Percentiles rank a stretch among this genome's conserved stretches.
Evolutionary conservation across 768 basidiomycete genomes (phyloP).

Genomic region (Suillus tomentosus): DNA sequence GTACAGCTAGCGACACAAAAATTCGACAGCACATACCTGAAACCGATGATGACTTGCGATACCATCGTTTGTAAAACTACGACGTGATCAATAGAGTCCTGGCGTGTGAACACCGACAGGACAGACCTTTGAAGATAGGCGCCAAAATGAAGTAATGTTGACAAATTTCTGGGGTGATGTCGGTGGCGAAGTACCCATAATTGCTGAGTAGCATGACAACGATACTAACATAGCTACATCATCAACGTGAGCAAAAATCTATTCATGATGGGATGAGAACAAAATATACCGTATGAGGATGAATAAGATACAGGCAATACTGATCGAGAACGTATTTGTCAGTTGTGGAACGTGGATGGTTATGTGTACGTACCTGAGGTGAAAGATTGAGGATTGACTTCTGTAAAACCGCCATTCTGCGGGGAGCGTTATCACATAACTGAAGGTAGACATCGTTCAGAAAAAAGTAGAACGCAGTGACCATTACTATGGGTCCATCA

Average conservation of each 20-base stretch:
- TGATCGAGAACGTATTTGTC: slow-evolving; percentile 8
- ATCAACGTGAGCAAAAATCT: background rate
- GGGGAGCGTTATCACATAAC: slow-evolving; percentile 36
- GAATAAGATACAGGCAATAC: slow-evolving; percentile 34
- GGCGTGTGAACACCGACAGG: background rate
- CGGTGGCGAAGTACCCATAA: slow-evolving; percentile 56
- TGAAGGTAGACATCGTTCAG: slow-evolving; percentile 12
- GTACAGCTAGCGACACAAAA: background rate
- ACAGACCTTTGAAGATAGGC: slow-evolving; percentile 62
- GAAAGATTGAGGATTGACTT: slow-evolving; percentile 28
- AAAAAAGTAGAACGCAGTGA: background rate
- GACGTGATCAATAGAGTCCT: slow-evolving; percentile 12
- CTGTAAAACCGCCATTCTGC: slow-evolving; percentile 36
- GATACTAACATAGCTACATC: slow-evolving; percentile 43
- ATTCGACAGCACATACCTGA: slow-evolving; percentile 43
- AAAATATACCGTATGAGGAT: slow-evolving; percentile 32
- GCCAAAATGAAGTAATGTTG: slow-evolving; percentile 49
- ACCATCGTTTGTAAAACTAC: slow-evolving; percentile 64
- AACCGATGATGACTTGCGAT: slow-evolving; percentile 64
- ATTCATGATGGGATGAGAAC: background rate
- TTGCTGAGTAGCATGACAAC: slow-evolving; percentile 51
- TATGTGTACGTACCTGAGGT: slow-evolving; percentile 27
- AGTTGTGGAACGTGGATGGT: background rate
- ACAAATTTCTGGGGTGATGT: slow-evolving; percentile 53
- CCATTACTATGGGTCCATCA: background rate